These are phyloP conservation scores for Aspergillus campestris DNA, from an alignment of 495 filamentous ascomycete species.

Conservation along the genomic window DNA sequence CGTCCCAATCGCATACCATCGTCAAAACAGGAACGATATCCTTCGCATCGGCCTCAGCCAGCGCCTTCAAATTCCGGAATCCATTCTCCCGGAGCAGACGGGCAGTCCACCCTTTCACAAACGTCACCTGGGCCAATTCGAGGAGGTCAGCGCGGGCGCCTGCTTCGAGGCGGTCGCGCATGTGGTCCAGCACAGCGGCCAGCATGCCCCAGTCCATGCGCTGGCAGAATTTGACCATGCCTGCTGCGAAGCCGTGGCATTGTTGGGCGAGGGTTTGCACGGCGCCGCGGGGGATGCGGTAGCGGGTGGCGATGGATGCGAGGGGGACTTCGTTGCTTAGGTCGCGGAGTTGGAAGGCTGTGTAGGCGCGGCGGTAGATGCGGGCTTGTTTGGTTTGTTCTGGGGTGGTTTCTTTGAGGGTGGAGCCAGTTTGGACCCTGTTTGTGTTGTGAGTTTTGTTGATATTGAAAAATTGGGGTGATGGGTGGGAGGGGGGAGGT, in stretches of 20 bases:
- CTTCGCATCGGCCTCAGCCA: constrained; percentile 60
- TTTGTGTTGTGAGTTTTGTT: constrained; percentile 18
- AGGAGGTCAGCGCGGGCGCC: constrained; percentile 68
- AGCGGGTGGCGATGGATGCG: constrained; percentile 59
- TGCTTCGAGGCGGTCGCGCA: constrained; percentile 64
- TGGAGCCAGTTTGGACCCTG: constrained; percentile 60
- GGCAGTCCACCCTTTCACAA: constrained; percentile 71
- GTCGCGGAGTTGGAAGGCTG: constrained; percentile 73
- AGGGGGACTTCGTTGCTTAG: constrained; percentile 74
- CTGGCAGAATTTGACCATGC: constrained; percentile 69
- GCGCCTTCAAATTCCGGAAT: constrained; percentile 53
- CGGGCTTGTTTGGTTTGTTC: constrained; percentile 52
- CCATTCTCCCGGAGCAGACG: constrained; percentile 72
- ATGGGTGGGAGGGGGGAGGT: neutral
- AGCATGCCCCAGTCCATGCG: constrained; percentile 68
- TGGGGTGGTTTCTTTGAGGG: constrained; percentile 53
- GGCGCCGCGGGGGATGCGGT: constrained; percentile 57
- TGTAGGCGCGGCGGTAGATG: constrained; percentile 70
- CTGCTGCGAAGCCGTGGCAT: constrained; percentile 71
- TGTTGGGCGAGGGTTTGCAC: constrained; percentile 68
- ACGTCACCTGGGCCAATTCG: constrained; percentile 65
- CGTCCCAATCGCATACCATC: constrained; percentile 38
- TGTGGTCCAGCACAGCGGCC: constrained; percentile 68
- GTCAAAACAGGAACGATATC: constrained; percentile 63
- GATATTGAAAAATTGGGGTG: no score